Base-by-base conservation (phyloP, 257 asterid species). In the Mentha longifolia region DNA sequence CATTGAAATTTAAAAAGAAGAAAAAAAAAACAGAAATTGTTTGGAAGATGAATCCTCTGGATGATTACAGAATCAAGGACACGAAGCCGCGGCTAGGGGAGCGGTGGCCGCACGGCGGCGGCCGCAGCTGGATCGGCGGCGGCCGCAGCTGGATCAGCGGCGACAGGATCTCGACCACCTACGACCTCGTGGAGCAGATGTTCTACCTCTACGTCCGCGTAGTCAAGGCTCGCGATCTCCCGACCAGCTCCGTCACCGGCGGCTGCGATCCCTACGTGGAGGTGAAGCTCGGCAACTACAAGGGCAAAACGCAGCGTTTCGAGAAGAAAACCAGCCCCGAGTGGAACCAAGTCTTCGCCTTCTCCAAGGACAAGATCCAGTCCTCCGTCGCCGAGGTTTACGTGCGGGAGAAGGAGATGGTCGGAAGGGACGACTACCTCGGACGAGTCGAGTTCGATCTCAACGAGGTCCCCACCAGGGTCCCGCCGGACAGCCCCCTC, bases 131-230 rank as follows among this genome's bases (percentile, higher is more conserved):
- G 89, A 84, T 83, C 14, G 81, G n/a, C n/a, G n/a, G n/a, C n/a
- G n/a, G n/a, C n/a, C n/a, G n/a, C n/a, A n/a, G n/a, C n/a, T n/a
- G n/a, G n/a, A n/a, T n/a, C n/a, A n/a, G 84, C 42, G 78, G 85
- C 12, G 95, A 88, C 25, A 76, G 88, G 67, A 76, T 78, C 73
- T 71, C 86, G 4, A 86, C 89, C 77, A 85, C 97, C 5, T 91
- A 89, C 73, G 97, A 91, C 72, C 96, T 91, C 30, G 97, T 91
- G n/a, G 97, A 91, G 30, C 94, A 91, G 77, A 87, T 85, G 93
- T 73, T 85, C 56, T 89, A 85, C 62, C 90, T 91, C 5, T 91
- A 87, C 57, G 96, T 91, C 22, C 90, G 93, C 20, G 97, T 91
- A 2, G 95, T 85, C 11, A 91, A 81, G 61, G 97, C 92, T 20